Conservation (phyloP, 345 rosid genomes). For the Arabidopsis arenosa region DNA sequence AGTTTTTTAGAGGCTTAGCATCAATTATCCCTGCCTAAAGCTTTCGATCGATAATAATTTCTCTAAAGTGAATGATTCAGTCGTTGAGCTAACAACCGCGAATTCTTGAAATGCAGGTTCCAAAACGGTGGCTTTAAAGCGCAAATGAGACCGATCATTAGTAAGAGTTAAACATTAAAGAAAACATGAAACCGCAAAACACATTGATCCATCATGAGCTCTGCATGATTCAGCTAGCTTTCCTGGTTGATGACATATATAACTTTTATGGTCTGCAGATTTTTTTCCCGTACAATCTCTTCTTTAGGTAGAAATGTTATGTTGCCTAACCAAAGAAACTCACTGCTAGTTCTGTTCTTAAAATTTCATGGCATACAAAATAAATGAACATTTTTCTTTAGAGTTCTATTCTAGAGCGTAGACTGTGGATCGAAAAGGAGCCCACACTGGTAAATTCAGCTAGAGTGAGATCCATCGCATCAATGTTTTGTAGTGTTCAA, state of each 20-base stretch:
- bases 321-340: constrained; percentile 17
- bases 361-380: constrained; percentile 7
- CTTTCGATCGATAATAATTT: background rate
- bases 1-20: constrained; percentile 1
- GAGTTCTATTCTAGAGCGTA: no score
- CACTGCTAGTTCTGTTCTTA: background rate
- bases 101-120: constrained; percentile 38
- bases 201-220: constrained; percentile 9
- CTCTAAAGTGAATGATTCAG: constrained; percentile 20
- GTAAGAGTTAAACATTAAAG: constrained; percentile 11
- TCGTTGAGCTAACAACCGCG: background rate
- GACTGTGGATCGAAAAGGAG: background rate
- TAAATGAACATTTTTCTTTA: background rate
- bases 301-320: background rate
- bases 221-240: constrained; percentile 21
- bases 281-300: background rate
- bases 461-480: background rate
- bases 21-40: background rate
- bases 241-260: background rate
- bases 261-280: constrained; percentile 2
- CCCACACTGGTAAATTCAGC: background rate
- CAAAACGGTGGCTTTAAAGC: constrained; percentile 21
- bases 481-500: background rate
- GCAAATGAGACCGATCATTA: constrained; percentile 23
- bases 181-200: background rate